These are phyloP conservation scores for Fusarium stilboides DNA, from an alignment of 2,329 filamentous ascomycete genomes.

Conservation along the genomic window DNA sequence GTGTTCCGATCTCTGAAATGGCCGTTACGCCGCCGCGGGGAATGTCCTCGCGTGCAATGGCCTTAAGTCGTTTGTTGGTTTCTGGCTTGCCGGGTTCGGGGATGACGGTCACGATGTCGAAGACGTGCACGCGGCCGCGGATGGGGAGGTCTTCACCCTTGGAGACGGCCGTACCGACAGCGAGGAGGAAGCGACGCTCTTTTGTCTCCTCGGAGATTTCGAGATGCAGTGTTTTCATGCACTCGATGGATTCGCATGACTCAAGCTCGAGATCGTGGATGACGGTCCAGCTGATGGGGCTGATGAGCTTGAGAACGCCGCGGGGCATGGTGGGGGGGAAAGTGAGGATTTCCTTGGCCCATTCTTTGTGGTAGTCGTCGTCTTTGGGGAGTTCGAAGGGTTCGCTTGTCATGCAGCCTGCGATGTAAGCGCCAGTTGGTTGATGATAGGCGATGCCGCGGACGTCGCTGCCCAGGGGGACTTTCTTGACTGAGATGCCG, in stretches of 20 bases:
- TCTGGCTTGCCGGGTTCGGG: conserved; percentile 89
- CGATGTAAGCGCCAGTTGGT: conserved; percentile 80
- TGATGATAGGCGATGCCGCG: conserved; percentile 83
- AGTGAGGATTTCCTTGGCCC: conserved; percentile 77
- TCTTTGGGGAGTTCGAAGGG: conserved; percentile 90
- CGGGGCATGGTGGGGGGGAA: conserved; percentile 79
- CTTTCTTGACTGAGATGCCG: conserved; percentile 81
- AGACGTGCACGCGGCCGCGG: conserved; percentile 88
- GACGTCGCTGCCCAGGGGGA: conserved; percentile 79
- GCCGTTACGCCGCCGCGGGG: conserved; percentile 92
- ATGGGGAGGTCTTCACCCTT: conserved; percentile 92
- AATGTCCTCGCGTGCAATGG: conserved; percentile 91
- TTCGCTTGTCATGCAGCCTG: conserved; percentile 77
- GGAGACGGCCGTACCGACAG: conserved; percentile 87
- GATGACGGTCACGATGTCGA: conserved; percentile 92
- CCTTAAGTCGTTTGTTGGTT: conserved; percentile 87
- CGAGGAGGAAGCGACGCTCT: conserved; percentile 85
- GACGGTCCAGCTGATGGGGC: conserved; percentile 81
- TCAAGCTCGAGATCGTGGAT: conserved; percentile 84
- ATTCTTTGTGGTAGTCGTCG: conserved; percentile 86
- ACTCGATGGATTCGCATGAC: conserved; percentile 82
- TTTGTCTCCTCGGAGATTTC: conserved; percentile 94
- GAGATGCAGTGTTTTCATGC: conserved; percentile 85
- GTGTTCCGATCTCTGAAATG: conserved; percentile 85
- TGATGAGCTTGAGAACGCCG: conserved; percentile 83